These are phyloP conservation scores for Didymella exigua DNA, from an alignment of 2,329 filamentous ascomycete genomes.

Conservation along the genomic window DNA sequence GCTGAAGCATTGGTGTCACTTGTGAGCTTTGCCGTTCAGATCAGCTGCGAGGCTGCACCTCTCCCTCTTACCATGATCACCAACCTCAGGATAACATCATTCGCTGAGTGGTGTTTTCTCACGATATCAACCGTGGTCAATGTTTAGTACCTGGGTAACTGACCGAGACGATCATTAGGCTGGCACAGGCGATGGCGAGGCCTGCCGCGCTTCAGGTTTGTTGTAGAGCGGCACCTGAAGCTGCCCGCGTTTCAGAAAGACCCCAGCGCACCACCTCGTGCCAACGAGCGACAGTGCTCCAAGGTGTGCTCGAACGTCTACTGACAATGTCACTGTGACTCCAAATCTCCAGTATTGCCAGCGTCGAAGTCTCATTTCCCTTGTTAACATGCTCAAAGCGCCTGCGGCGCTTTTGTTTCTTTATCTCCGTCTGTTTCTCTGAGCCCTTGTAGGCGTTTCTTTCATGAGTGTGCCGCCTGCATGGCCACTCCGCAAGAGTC, in stretches of 20 bases:
- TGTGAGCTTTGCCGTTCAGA: background rate
- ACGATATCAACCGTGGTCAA: background rate
- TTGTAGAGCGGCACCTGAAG: slow-evolving; percentile 46
- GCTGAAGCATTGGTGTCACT: background rate
- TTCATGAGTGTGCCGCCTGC: slow-evolving; percentile 42
- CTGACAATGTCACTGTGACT: slow-evolving; percentile 33
- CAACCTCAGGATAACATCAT: background rate
- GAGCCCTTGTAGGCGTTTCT: slow-evolving; percentile 37
- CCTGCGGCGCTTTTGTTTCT: slow-evolving; percentile 38
- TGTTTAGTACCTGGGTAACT: background rate
- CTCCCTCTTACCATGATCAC: slow-evolving; percentile 1
- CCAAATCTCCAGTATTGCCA: slow-evolving; percentile 29
- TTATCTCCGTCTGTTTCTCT: slow-evolving; percentile 38
- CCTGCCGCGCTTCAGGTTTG: slow-evolving; percentile 47
- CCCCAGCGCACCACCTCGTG: slow-evolving; percentile 41
- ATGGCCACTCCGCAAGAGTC: slow-evolving; percentile 48
- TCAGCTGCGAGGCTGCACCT: background rate
- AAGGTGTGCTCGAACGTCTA: slow-evolving; percentile 32
- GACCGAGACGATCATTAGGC: slow-evolving; percentile 41
- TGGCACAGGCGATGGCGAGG: slow-evolving; percentile 35
- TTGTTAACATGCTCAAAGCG: slow-evolving; percentile 47
- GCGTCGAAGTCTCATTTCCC: slow-evolving; percentile 34
- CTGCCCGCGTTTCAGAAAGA: slow-evolving; percentile 43
- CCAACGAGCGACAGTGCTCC: slow-evolving; percentile 44
- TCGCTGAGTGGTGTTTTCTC: background rate